Evolutionary conservation across 129 eudicot species (phyloP).

Genomic region (Scalesia atractyloides): DNA sequence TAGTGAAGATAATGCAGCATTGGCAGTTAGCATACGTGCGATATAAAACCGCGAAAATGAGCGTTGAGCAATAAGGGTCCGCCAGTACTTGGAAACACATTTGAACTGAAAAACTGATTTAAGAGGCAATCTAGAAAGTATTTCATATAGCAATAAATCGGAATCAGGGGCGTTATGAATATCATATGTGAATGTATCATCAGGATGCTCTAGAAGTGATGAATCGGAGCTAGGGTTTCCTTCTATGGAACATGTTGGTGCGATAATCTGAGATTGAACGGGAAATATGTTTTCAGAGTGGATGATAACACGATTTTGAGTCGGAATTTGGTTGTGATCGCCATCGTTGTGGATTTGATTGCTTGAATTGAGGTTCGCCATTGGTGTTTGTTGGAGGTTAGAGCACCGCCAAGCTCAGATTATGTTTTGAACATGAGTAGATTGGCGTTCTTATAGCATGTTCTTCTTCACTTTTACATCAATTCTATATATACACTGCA

Average conservation of each 20-base stretch:
- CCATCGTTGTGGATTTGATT: background rate
- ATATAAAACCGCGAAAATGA: constrained; percentile 34
- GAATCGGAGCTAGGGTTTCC: constrained; percentile 16
- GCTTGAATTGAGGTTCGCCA: background rate
- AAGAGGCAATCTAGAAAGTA: constrained; percentile 40
- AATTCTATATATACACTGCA: no score
- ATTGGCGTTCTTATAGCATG: no score
- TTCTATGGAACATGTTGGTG: background rate
- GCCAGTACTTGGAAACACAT: constrained; percentile 50
- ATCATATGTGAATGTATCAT: constrained; percentile 30
- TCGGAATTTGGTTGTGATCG: background rate
- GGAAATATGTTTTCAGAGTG: background rate
- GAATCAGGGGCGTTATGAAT: constrained; percentile 25
- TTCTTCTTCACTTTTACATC: no score
- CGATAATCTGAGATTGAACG: constrained; percentile 25
- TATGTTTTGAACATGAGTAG: no score
- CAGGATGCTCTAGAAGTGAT: constrained; percentile 22
- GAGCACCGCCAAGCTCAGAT: no score
- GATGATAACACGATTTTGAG: constrained; percentile 4
- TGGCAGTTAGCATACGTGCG: constrained; percentile 1
- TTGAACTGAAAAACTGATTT: constrained; percentile 43
- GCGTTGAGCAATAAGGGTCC: constrained; percentile 37
- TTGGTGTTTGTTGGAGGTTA: no score
- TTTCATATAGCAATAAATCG: constrained; percentile 40
- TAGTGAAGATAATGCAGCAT: background rate